A percentile compares a stretch with the other conserved stretches of the same genome.
Evolutionary conservation across 176 grass and related monocot species (phyloP).

Genomic region (Stipa capillata): DNA sequence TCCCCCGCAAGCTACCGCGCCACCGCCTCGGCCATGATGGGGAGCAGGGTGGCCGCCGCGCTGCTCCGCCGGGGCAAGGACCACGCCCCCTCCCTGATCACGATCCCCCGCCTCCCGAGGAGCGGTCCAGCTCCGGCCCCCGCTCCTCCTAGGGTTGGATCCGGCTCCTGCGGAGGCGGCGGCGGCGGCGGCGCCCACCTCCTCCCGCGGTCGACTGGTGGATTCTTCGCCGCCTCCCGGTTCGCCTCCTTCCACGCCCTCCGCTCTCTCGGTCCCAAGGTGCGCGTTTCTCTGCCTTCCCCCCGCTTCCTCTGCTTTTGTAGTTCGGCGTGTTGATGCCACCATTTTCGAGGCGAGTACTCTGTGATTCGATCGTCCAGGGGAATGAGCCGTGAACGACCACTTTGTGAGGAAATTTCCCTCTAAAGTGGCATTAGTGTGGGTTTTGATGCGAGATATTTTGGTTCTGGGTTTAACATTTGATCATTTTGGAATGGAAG

Average conservation of each 20-base stretch:
- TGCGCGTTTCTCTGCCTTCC: not conserved
- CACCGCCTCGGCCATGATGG: slow-evolving; percentile 21
- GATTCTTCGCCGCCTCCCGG: not conserved
- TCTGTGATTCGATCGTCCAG: not conserved
- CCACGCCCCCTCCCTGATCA: not conserved
- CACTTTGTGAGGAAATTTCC: not conserved
- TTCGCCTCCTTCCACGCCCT: slow-evolving; percentile 40
- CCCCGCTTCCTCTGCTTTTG: not conserved
- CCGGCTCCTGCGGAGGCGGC: not conserved
- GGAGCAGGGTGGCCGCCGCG: slow-evolving; percentile 40
- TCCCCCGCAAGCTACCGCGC: slow-evolving; percentile 17
- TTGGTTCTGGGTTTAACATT: not conserved
- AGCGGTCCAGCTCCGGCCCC: not conserved
- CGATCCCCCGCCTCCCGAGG: not conserved
- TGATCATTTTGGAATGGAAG: not conserved
- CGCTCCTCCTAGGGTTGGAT: slow-evolving; percentile 32
- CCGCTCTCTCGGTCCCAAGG: slow-evolving; percentile 28
- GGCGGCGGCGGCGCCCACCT: not conserved
- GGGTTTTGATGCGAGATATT: not conserved
- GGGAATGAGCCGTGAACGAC: not conserved
- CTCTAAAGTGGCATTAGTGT: not conserved
- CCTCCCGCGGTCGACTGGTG: not conserved
- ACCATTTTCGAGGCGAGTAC: not conserved
- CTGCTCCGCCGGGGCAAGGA: slow-evolving; percentile 61
- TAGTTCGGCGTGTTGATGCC: not conserved